These are phyloP conservation scores for Canna indica DNA, from an alignment of 176 grass and related monocot species.

Conservation along the genomic window DNA sequence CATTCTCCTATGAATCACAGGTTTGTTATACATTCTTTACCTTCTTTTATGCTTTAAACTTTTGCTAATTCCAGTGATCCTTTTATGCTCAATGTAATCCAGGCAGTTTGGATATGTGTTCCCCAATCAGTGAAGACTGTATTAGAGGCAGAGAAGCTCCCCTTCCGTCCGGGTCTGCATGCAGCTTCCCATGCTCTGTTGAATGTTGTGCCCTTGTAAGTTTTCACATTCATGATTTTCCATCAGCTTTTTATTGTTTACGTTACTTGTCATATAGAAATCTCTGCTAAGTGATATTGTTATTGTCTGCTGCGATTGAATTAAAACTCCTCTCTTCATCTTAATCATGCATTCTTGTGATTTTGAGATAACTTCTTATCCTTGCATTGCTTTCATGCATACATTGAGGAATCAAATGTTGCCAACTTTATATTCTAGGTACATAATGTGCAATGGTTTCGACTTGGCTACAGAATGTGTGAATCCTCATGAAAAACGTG, in stretches of 20 bases:
- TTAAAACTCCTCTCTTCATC: background rate
- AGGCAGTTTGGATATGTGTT: conserved; percentile 81
- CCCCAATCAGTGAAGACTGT: conserved; percentile 46
- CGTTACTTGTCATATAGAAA: no score
- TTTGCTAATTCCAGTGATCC: conserved; percentile 8
- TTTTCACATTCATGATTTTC: conserved; percentile 4
- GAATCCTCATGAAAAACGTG: conserved; percentile 66
- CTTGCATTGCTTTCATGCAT: background rate
- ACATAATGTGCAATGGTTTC: conserved; percentile 68
- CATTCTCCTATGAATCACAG: conserved; percentile 75
- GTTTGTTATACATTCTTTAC: conserved; percentile 24
- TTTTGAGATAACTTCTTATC: background rate
- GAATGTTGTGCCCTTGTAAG: conserved; percentile 75
- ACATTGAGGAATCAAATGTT: background rate
- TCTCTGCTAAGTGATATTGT: background rate
- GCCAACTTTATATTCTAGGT: conserved; percentile 23
- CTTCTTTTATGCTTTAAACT: conserved; percentile 1
- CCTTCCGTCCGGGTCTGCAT: conserved; percentile 65
- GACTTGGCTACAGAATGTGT: conserved; percentile 80
- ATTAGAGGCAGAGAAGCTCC: conserved; percentile 46
- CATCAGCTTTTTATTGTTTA: background rate
- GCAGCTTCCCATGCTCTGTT: conserved; percentile 75
- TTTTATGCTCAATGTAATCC: conserved; percentile 8
- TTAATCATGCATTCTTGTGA: background rate
- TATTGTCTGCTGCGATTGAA: background rate